Evolutionary conservation across 2,329 filamentous ascomycete species (phyloP), one percentile per base, ranked within the genome.

Genomic region (Hypoxylon rubiginosum): DNA sequence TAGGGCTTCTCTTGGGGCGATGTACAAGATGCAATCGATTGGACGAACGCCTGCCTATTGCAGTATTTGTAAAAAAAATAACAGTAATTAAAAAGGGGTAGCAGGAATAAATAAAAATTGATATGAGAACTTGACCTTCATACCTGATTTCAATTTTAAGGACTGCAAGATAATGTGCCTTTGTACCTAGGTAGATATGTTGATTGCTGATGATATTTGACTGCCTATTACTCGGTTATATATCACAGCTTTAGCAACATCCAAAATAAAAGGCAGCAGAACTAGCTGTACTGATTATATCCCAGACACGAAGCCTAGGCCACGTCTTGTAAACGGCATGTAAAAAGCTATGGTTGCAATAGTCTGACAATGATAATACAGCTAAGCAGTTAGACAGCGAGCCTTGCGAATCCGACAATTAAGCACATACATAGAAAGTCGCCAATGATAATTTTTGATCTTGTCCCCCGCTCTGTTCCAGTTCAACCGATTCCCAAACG

Each of bases 101-200:
- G 52, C 58, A 66, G 63, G 62, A 55, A 68, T 66, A 68, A 56
- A 68, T 63, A 68, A 68, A 68, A 68, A 52, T 62, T 65, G 48
- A 19, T 65, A 62, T 26, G 43, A 19, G 19, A 30, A 59, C 17
- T 58, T 39, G 45, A 7, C 48, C 24, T 21, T 10, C 13, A 32
- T n/a, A 7, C 11, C 11, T 36, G 13, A 15, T 6, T n/a, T 15
- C 11, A 39, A 39, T 2, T 28, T 13, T 13, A 6, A 39, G 34
- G 5, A 39, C 4, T 15, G 15, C 13, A n/a, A n/a, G 34, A 15
- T 7, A 39, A 30, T 1, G 28, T 30, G 28, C 21, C 21, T 24
- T 24, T 30, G 5, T 30, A 7, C 5, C 5, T 30, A 4, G 21
- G 21, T 30, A 30, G 28, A 5, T 30, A 30, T 30, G 5, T 30